These are phyloP conservation scores for Telfairia occidentalis DNA, from an alignment of 331 rosid species.

Conservation along the genomic window DNA sequence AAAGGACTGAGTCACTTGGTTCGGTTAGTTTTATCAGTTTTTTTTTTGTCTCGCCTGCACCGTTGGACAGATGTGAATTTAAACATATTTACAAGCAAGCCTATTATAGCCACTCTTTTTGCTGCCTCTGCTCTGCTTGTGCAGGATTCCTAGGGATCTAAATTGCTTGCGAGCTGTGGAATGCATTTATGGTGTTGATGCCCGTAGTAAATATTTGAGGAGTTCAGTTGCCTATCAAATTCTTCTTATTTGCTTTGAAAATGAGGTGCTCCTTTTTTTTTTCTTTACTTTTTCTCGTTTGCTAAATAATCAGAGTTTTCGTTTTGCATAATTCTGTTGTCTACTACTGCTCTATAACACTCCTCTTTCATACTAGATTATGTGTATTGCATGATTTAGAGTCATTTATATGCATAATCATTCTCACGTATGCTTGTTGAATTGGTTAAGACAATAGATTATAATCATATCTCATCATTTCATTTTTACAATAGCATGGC, in stretches of 20 bases:
- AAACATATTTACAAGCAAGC: background rate
- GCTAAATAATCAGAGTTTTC: background rate
- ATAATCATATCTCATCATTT: background rate
- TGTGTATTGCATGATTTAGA: background rate
- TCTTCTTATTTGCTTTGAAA: conserved; percentile 44
- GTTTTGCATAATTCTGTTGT: background rate
- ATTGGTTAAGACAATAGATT: background rate
- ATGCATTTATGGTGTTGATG: conserved; percentile 47
- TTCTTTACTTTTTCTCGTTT: background rate
- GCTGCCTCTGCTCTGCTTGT: background rate
- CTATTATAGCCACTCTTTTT: background rate
- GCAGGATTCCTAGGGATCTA: conserved; percentile 65
- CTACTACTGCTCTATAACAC: background rate
- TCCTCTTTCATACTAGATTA: background rate
- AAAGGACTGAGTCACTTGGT: background rate
- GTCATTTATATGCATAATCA: background rate
- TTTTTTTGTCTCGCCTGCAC: background rate
- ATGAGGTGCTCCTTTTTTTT: conserved; percentile 30
- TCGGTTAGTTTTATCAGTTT: background rate
- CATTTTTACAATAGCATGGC: background rate
- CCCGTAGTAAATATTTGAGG: conserved; percentile 59
- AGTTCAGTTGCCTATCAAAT: conserved; percentile 56
- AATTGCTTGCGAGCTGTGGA: conserved; percentile 69
- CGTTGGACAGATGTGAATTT: background rate
- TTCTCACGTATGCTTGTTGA: background rate